These are phyloP conservation scores for Ceratobasidium sp. DNA, from an alignment of 1,284 basidiomycete genomes.

Conservation along the genomic window DNA sequence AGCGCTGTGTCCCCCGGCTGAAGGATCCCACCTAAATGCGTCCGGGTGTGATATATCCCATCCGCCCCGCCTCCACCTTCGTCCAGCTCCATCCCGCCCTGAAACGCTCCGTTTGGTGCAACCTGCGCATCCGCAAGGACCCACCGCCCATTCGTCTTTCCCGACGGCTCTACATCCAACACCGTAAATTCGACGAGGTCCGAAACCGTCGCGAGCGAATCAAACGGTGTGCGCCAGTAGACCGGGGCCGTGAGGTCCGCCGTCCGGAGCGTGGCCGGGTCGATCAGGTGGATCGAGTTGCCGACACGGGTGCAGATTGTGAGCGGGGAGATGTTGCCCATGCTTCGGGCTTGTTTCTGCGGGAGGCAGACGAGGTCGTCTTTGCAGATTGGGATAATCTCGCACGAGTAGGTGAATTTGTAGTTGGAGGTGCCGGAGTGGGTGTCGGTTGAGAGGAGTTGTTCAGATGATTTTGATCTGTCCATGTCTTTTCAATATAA, in stretches of 20 bases:
- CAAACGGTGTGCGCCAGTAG: conserved; percentile 93
- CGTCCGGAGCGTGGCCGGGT: conserved; percentile 86
- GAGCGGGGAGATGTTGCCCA: conserved; percentile 90
- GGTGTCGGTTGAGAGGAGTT: conserved; percentile 91
- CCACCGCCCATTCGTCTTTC: conserved; percentile 74
- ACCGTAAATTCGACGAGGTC: conserved; percentile 96
- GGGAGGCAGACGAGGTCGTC: conserved; percentile 96
- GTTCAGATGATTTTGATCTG: conserved; percentile 92
- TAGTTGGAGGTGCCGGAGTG: conserved; percentile 94
- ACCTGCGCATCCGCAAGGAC: conserved; percentile 96
- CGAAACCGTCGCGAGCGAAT: conserved; percentile 80
- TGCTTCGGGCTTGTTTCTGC: conserved; percentile 77
- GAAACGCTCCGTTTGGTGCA: conserved; percentile 82
- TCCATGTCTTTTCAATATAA: neutral
- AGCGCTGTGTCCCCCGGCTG: conserved; percentile 95
- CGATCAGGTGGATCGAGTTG: conserved; percentile 90
- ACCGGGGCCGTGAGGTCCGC: conserved; percentile 83
- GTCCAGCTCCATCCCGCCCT: conserved; percentile 58
- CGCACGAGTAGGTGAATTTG: conserved; percentile 98
- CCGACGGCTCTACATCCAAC: conserved; percentile 90
- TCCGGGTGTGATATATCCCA: conserved; percentile 95
- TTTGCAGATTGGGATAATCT: conserved; percentile 97
- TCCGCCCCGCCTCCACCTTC: conserved; percentile 61
- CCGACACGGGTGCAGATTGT: conserved; percentile 91
- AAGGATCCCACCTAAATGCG: conserved; percentile 93